These are phyloP conservation scores for Psilocybe cubensis DNA, from an alignment of 768 basidiomycete genomes.

Conservation along the genomic window DNA sequence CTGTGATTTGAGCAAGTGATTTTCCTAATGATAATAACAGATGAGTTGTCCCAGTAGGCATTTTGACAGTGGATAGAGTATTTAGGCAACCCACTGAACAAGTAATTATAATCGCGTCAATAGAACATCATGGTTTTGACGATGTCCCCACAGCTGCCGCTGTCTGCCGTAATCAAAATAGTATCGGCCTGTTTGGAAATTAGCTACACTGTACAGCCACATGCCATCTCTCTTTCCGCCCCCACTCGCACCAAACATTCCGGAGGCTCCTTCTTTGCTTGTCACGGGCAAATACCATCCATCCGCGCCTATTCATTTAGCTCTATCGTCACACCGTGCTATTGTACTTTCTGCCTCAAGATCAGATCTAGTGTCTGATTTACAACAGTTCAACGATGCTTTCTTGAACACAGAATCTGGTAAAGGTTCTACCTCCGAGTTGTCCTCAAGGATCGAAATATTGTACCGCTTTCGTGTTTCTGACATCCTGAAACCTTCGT, in stretches of 20 bases:
- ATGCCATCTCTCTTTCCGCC: conserved; percentile 39
- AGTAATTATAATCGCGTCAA: no score
- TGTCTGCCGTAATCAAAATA: no score
- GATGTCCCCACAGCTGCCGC: no score
- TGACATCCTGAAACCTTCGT: conserved; percentile 2
- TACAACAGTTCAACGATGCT: conserved; percentile 55
- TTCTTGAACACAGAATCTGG: conserved; percentile 52
- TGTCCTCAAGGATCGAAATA: conserved; percentile 50
- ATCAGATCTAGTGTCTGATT: conserved; percentile 38
- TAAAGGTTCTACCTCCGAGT: conserved; percentile 35
- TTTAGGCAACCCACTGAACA: not conserved
- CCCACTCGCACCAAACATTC: conserved; percentile 35
- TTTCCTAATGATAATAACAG: conserved; percentile 32
- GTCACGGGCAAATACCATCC: conserved; percentile 65
- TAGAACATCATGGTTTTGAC: no score
- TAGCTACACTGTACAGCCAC: not conserved
- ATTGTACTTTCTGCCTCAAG: conserved; percentile 62
- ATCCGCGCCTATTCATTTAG: conserved; percentile 72
- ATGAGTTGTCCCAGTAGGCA: conserved; percentile 1
- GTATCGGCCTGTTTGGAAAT: no score
- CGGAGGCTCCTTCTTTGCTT: conserved; percentile 60
- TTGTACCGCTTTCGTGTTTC: conserved; percentile 49
- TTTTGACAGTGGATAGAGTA: not conserved
- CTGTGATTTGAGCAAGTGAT: conserved; percentile 46
- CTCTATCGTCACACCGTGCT: conserved; percentile 49